Base-by-base conservation (phyloP, 345 rosid species). In the Citropsis articulata region DNA sequence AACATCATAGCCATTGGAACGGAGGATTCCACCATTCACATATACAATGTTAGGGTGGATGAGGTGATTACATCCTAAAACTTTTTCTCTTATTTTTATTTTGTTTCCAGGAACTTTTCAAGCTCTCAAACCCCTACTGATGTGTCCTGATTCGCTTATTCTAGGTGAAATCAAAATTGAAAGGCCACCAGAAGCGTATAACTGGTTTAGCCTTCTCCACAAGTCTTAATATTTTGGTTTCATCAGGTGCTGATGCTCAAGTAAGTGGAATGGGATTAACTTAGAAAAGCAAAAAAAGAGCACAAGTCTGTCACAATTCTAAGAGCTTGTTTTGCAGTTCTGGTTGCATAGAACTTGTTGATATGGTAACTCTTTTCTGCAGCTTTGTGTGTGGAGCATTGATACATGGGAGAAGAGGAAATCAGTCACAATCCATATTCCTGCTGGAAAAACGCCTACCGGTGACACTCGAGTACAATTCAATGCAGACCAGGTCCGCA, bases 211-310 rank as follows among this genome's bases (percentile, higher is more conserved):
- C 97, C 50, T 94, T 93, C 82, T 93, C 98, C 33, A 85, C 94
- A 76, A 79, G 42, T 83, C 92, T 90, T 63, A 88, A 87, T 68
- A 82, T 93, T 63, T 86, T 94, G 89, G 97, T 94, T 73, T 94
- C 98, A 38, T 94, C 98, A 6, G 97, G 95, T 69, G 98, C 97
- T 72, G 98, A 94, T 89, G 97, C 97, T 76, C 95, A 91, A 64
- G 98, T 91, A 70, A 84, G 94, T 85, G 56, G 42, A 80, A 67
- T 40, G 42, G 18, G 50, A 22, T 8, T 68, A 53, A 18, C 8
- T 22, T 36, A n/a, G 30, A 38, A 33, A 24, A 71, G 45, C 42
- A 2, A 70, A 48, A 48, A 4, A 45, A 7, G 31, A 10, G 12
- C 9, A 28, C 48, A 30, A 33, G 12, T 59, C 63, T 62, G 22